Conservation (phyloP, 768 basidiomycete species). For the Artomyces pyxidatus region DNA sequence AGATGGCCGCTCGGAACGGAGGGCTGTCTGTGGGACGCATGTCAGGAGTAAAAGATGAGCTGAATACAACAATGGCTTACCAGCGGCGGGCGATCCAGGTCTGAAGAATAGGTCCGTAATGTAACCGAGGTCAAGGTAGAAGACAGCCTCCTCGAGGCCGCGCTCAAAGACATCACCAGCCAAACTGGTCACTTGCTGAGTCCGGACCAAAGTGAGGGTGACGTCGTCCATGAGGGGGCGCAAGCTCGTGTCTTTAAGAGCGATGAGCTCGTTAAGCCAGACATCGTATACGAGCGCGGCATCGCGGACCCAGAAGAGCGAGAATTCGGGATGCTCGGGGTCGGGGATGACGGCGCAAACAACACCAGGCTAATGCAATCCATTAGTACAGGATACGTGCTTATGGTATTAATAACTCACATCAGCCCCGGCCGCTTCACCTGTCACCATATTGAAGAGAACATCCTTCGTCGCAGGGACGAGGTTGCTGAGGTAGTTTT, state of each 20-base stretch:
- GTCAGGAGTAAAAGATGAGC: too few species aligned
- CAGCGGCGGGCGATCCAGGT: constrained; percentile 3
- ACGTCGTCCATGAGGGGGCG: constrained; percentile 5
- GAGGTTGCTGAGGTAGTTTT: background rate
- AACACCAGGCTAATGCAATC: constrained; percentile 5
- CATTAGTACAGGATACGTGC: background rate
- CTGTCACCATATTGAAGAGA: background rate
- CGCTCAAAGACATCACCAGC: background rate
- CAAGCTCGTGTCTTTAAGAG: background rate
- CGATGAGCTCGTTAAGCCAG: constrained; percentile 2
- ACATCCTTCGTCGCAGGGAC: constrained; percentile 2
- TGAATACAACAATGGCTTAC: background rate
- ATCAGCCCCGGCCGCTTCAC: constrained; percentile 3
- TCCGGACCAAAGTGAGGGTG: background rate
- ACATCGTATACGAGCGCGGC: constrained; percentile 1
- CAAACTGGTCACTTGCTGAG: constrained; percentile 4
- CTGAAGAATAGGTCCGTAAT: background rate
- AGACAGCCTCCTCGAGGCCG: constrained; percentile 8
- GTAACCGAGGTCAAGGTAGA: background rate
- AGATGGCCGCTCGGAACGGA: constrained; percentile 4
- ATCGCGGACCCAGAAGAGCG: constrained; percentile 8
- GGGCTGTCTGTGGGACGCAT: constrained; percentile 5
- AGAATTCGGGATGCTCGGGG: constrained; percentile 1
- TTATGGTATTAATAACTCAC: background rate
- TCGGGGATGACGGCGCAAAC: constrained; percentile 1